Conservation (phyloP, 2,329 filamentous ascomycete species). For the Diaporthe citriasiana region DNA sequence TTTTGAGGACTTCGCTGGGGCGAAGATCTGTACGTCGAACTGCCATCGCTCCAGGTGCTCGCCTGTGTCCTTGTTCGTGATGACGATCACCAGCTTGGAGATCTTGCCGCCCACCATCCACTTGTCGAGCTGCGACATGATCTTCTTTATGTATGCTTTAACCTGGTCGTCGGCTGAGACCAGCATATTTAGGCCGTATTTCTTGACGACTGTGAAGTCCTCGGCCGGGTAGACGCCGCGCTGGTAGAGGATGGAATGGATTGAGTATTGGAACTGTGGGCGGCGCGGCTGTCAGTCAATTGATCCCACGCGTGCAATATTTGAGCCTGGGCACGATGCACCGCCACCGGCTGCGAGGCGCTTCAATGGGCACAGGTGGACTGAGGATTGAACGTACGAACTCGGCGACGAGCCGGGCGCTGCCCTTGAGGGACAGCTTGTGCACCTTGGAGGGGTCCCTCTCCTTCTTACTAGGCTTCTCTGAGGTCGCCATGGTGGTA, state of each 20-base stretch:
- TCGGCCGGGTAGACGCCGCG: slow-evolving; percentile 90
- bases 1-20: slow-evolving; percentile 53
- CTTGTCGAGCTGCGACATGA: slow-evolving; percentile 95
- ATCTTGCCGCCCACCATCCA: slow-evolving; percentile 99
- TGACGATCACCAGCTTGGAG: slow-evolving; percentile 95
- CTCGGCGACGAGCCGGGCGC: slow-evolving; percentile 90
- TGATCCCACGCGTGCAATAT: not conserved
- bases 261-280: slow-evolving; percentile 91
- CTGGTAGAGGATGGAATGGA: slow-evolving; percentile 96
- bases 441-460: slow-evolving; percentile 90
- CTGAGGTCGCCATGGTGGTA: slow-evolving; percentile 42
- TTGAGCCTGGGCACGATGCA: not conserved
- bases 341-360: not conserved
- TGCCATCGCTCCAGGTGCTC: slow-evolving; percentile 98
- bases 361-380: not conserved
- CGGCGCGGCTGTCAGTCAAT: slow-evolving; percentile 42
- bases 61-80: slow-evolving; percentile 96
- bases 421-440: slow-evolving; percentile 91
- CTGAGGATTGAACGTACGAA: slow-evolving; percentile 76
- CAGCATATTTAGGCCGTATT: slow-evolving; percentile 99
- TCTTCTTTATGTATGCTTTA: slow-evolving; percentile 99
- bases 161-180: slow-evolving; percentile 97
- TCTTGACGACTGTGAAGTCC: slow-evolving; percentile 97
- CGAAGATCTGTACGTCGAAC: slow-evolving; percentile 81
- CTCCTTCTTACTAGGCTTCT: slow-evolving; percentile 51